Percentiles rank a stretch among this genome's conserved stretches.
Conservation (phyloP, 345 rosid genomes). For the Populus alba region DNA sequence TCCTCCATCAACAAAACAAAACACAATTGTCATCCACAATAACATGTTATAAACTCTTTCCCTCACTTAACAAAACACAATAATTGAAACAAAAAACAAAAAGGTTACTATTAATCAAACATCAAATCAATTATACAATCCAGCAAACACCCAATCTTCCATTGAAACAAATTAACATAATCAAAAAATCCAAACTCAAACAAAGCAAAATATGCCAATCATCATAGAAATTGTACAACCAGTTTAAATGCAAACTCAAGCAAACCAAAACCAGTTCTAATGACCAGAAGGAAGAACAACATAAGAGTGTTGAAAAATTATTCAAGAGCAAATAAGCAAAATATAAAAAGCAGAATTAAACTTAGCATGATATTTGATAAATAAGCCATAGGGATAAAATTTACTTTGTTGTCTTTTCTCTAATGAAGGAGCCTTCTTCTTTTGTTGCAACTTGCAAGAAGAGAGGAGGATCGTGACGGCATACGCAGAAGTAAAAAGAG, state of each 20-base stretch:
- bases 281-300: background rate
- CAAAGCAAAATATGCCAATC: background rate
- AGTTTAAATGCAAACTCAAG: background rate
- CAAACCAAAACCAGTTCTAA: background rate
- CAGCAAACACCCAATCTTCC: background rate
- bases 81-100: too few species aligned
- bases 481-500: too few species aligned
- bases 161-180: background rate
- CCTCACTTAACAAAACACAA: background rate
- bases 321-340: too few species aligned
- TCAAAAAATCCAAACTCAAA: background rate
- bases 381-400: too few species aligned
- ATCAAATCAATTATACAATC: background rate
- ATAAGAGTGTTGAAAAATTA: too few species aligned
- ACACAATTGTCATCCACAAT: too few species aligned
- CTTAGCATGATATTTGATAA: too few species aligned
- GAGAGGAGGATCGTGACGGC: too few species aligned
- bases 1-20: too few species aligned
- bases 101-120: background rate
- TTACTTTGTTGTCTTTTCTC: too few species aligned
- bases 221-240: background rate
- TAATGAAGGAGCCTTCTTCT: rapidly evolving
- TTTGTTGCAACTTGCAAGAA: too few species aligned
- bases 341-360: too few species aligned
- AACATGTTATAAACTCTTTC: background rate